Evolutionary conservation across 2,329 filamentous ascomycete genomes (phyloP), one percentile per base, ranked within the genome.

Genomic region (Aspergillus sp.): DNA sequence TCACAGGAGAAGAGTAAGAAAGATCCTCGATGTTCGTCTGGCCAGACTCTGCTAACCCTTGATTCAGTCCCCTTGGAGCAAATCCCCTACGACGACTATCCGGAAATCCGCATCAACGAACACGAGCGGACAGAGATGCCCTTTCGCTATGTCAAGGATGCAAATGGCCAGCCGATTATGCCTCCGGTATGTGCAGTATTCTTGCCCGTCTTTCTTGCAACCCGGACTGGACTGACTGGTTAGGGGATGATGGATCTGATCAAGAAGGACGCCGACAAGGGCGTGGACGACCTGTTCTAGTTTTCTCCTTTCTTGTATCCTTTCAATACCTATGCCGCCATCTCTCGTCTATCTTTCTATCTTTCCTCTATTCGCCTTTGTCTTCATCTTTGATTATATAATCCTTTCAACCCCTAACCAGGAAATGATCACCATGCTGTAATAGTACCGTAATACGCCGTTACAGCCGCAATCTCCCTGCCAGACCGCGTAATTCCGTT

Each of bases 121-220:
- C 84, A 94, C 61, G 93, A 98, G 71, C 93, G 86, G 65, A 95
- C 90, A 0, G 79, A 95, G 67, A 97, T 98, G 93, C 93, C 93
- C 1, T 98, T 98, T 69, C 87, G 93, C 56, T 98, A 98, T 64
- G 90, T 98, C 43, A 84, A 80, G 62, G 83, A 78, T 44, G 72
- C 79, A 7, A 74, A 86, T 47, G 88, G 86, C 40, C 75, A 87
- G 56, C 88, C 90, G 1, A 82, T 96, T 48, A 95, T 98, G 89
- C 93, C 93, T 26, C 78, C 86, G 73, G 90, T 95, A 69, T 71
- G 76, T 65, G n/a, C 27, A 19, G 19, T 19, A 19, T 19, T 19
- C 6, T 34, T n/a, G 4, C 6, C 41, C 7, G 28, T 7, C 53
- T 8, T 12, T 39, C n/a, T 12, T 26, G 9, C 5, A 7, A 29